Evolutionary conservation across 805 yeast genomes (phyloP).

Genomic region (Brettanomyces anomalus): DNA sequence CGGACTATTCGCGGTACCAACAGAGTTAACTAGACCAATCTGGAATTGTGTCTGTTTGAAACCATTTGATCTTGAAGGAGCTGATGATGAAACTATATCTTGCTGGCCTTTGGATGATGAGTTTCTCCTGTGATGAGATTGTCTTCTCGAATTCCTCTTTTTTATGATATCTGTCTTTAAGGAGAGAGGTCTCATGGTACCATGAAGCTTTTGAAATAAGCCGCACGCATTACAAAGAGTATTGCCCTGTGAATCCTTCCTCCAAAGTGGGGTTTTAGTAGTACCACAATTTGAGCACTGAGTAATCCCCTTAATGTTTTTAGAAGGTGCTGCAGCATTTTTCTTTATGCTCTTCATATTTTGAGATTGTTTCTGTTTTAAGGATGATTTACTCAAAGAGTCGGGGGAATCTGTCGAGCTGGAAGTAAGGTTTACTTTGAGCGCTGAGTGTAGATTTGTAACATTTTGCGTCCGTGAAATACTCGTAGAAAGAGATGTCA

Average conservation of each 20-base stretch:
- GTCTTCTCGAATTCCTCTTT: slow-evolving; percentile 42
- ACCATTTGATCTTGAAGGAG: neutral
- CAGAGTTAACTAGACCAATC: neutral
- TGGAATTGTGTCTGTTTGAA: neutral
- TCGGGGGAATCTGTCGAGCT: too few species aligned
- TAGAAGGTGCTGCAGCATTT: neutral
- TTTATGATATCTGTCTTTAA: slow-evolving; percentile 65
- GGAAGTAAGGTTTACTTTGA: neutral
- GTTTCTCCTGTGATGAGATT: slow-evolving; percentile 4
- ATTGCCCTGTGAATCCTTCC: slow-evolving; percentile 50
- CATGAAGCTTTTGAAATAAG: slow-evolving; percentile 49
- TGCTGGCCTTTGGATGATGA: neutral
- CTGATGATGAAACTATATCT: neutral
- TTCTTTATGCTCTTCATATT: neutral
- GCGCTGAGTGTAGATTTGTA: neutral
- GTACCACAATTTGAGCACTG: slow-evolving; percentile 54
- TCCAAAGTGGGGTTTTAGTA: slow-evolving; percentile 52
- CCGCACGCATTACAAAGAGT: slow-evolving; percentile 62
- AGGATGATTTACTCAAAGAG: too few species aligned
- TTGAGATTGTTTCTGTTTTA: neutral
- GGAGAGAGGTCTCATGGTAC: slow-evolving; percentile 52
- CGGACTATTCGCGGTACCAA: neutral
- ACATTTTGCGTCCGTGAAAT: neutral
- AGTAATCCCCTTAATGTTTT: slow-evolving; percentile 14
- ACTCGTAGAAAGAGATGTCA: neutral